phyloP scores from a whole-genome alignment of 148 eudicot genomes.

The Silene uniflora region DNA sequence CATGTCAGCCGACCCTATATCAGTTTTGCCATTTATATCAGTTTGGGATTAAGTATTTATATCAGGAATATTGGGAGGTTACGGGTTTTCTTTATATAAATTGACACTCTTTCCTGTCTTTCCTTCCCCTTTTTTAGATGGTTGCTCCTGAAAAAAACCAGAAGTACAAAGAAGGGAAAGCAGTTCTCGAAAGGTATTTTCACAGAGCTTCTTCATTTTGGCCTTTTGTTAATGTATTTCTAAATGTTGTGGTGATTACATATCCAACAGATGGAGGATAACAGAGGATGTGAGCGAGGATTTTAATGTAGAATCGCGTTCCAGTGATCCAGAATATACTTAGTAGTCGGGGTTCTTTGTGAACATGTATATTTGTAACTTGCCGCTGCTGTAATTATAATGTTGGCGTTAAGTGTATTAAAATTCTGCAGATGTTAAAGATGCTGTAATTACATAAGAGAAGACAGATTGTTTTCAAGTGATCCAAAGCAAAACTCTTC shows the following conservation, averaged over 20 bases:
- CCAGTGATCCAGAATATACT: constrained; percentile 43
- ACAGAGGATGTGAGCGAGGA: constrained; percentile 36
- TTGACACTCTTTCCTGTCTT: background rate
- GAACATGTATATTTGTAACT: constrained; percentile 18
- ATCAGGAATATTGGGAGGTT: background rate
- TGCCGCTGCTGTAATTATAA: constrained; percentile 6
- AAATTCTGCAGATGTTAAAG: background rate
- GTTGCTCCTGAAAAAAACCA: constrained; percentile 43
- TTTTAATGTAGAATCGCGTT: constrained; percentile 29
- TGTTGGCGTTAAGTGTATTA: constrained; percentile 3
- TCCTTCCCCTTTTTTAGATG: constrained; percentile 24
- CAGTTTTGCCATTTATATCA: too few species aligned
- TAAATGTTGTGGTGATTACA: background rate
- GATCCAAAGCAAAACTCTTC: too few species aligned
- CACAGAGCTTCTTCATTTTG: background rate
- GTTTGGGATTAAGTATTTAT: background rate
- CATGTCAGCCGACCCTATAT: background rate
- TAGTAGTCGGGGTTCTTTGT: constrained; percentile 9
- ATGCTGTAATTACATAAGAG: background rate
- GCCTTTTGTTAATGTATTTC: background rate
- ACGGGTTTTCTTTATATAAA: background rate
- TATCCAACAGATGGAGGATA: constrained; percentile 39
- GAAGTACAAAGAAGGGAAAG: constrained; percentile 57
- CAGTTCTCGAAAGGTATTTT: constrained; percentile 55
- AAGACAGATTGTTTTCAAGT: background rate